Evolutionary conservation across 139 green algal genomes (phyloP).

Genomic region (Chlorella sorokiniana): DNA sequence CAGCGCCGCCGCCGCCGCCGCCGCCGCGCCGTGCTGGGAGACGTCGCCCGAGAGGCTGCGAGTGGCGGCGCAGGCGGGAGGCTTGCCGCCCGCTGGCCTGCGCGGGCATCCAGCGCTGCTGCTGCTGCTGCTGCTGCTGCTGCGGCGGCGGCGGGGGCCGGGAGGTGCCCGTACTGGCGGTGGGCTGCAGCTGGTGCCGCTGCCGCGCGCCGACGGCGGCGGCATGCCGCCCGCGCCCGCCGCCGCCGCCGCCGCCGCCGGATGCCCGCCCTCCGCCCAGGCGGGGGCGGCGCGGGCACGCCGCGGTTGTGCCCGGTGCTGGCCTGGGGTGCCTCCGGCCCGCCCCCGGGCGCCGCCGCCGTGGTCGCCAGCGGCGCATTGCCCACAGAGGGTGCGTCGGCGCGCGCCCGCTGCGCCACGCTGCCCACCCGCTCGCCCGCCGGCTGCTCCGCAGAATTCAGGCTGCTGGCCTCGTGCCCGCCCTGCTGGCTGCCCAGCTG

Average conservation of each 20-base stretch:
- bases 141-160: neutral
- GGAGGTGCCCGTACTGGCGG: constrained; percentile 33
- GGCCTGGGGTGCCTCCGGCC: neutral
- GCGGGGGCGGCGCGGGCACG: constrained; percentile 1
- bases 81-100: constrained; percentile 6
- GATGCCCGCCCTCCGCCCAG: neutral
- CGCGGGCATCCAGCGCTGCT: constrained; percentile 1
- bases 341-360: neutral
- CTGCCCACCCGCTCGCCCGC: constrained; percentile 25
- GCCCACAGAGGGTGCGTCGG: constrained; percentile 31
- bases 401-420: constrained; percentile 3
- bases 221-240: neutral
- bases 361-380: constrained; percentile 6
- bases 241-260: neutral
- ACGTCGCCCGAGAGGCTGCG: neutral
- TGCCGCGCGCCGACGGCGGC: neutral
- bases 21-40: neutral
- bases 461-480: constrained; percentile 30
- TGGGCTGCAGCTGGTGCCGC: constrained; percentile 18
- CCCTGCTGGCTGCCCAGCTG: constrained; percentile 25
- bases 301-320: constrained; percentile 25
- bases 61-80: constrained; percentile 14
- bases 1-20: neutral
- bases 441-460: constrained; percentile 32
- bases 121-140: constrained; percentile 5